phyloP scores from a whole-genome alignment of 305 asterid genomes.

The Salvia sclarea region DNA sequence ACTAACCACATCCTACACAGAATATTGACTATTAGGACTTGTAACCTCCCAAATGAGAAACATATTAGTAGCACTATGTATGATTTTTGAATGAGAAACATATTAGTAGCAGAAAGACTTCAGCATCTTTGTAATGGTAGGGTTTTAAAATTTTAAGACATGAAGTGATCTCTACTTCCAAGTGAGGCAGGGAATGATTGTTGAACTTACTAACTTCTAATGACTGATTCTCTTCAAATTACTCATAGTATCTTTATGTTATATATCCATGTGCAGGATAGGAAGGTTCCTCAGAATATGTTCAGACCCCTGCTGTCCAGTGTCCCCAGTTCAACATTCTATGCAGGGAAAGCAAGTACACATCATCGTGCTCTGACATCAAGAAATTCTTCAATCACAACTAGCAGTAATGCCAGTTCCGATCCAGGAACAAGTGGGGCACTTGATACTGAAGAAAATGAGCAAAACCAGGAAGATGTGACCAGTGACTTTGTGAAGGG shows the following conservation, averaged over 20 bases:
- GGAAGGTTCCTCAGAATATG: conserved; percentile 86
- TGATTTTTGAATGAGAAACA: conserved; percentile 7
- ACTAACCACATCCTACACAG: conserved; percentile 1
- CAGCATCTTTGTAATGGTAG: background rate
- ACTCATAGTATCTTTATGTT: background rate
- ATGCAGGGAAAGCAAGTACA: conserved; percentile 62
- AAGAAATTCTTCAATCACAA: conserved; percentile 78
- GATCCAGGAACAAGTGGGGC: conserved; percentile 64
- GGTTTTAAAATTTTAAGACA: background rate
- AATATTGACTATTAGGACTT: background rate
- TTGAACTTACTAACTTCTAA: conserved; percentile 11
- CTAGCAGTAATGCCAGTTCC: conserved; percentile 86
- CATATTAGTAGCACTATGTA: conserved; percentile 2
- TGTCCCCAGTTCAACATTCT: conserved; percentile 89
- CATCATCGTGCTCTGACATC: conserved; percentile 58
- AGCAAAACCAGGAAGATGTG: conserved; percentile 63
- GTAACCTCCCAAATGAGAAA: conserved; percentile 1
- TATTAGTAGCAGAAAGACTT: conserved; percentile 5
- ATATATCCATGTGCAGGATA: conserved; percentile 57
- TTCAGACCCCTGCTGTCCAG: conserved; percentile 93
- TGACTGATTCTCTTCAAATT: conserved; percentile 27
- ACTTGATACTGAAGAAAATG: conserved; percentile 71
- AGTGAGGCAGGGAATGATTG: conserved; percentile 12
- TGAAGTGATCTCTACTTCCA: background rate
- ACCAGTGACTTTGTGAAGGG: conserved; percentile 47